Base-by-base conservation (phyloP, 768 basidiomycete species). In the Paxillus rubicundulus region DNA sequence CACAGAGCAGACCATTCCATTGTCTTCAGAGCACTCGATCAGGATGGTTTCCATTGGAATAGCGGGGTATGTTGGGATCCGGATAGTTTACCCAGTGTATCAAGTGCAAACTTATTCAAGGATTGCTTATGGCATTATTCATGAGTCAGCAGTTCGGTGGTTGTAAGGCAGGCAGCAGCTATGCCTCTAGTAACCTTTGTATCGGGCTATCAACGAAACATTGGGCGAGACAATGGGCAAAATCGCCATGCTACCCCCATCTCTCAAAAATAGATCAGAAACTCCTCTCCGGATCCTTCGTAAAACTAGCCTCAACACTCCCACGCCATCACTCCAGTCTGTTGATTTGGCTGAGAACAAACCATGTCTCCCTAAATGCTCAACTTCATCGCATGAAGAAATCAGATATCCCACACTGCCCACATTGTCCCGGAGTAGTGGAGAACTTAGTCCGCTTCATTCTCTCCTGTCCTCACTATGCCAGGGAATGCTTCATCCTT, bases 371-470 rank as follows among this genome's bases (percentile, higher is more conserved):
- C 0, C 61, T 74, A 0, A 60, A 65, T 17, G 45, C 60, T 16
- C 61, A 74, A 55, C 66, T 75, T 0, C 56, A 68, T 45, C 34
- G 53, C 2, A 67, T 76, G 9, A 49, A 51, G 0, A 55, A 54
- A 28, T 54, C 43, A 0, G 65, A 70, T 18, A 57, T 57, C 1
- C 62, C 69, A 7, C 28, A 36, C 5, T 75, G 72, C 58, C 49
- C 54, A 1, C 38, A 47, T 5, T 74, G 73, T 59, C 21, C 45
- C 0, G 14, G 42, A 0, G 32, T n/a, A 2, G 28, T 41, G 8
- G 73, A 75, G 47, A 69, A 68, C 9, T 53, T 69, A 0, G 32
- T 46, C 2, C 72, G 72, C 49, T 72, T 50, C 50, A 52, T 73
- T 5, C 44, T 65, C 17, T 13, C 57, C 9, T 75, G 72, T 64